Evolutionary conservation across 2,329 filamentous ascomycete species (phyloP).

Genomic region (Penicillium sp.): DNA sequence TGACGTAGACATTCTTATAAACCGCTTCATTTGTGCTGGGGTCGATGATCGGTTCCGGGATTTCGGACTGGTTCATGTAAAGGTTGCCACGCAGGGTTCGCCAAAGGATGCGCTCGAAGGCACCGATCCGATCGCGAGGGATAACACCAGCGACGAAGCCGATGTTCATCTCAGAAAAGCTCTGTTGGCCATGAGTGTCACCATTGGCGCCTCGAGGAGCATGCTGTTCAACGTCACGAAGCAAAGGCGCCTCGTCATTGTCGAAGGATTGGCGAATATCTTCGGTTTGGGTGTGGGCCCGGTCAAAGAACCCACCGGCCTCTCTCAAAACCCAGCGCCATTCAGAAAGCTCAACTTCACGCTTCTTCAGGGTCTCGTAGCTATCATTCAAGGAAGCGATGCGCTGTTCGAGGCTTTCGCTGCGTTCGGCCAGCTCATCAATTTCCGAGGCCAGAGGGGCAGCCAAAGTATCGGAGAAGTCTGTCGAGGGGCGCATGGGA

Average conservation of each 20-base stretch:
- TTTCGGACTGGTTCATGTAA: conserved; percentile 99
- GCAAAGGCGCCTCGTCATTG: conserved; percentile 87
- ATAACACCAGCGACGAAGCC: conserved; percentile 98
- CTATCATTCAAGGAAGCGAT: conserved; percentile 92
- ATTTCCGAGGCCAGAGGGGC: conserved; percentile 92
- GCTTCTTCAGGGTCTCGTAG: conserved; percentile 97
- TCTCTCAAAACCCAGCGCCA: conserved; percentile 98
- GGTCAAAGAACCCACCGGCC: conserved; percentile 95
- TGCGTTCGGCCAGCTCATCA: conserved; percentile 89
- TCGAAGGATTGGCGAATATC: conserved; percentile 88
- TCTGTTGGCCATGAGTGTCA: conserved; percentile 68
- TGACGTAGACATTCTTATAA: conserved; percentile 98
- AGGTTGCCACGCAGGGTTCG: conserved; percentile 94
- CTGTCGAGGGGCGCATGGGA: conserved; percentile 82
- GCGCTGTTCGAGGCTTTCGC: conserved; percentile 88
- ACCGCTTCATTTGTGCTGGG: conserved; percentile 88
- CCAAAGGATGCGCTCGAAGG: conserved; percentile 97
- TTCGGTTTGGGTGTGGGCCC: conserved; percentile 92
- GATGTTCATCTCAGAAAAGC: conserved; percentile 97
- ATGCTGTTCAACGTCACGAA: conserved; percentile 90
- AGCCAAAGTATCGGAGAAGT: conserved; percentile 83
- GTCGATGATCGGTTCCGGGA: conserved; percentile 87
- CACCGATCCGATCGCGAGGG: conserved; percentile 83
- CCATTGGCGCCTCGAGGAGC: conserved; percentile 60
- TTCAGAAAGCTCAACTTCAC: conserved; percentile 93